Base-by-base conservation (phyloP, 1,284 basidiomycete genomes). In the Microbotryum saponariae region DNA sequence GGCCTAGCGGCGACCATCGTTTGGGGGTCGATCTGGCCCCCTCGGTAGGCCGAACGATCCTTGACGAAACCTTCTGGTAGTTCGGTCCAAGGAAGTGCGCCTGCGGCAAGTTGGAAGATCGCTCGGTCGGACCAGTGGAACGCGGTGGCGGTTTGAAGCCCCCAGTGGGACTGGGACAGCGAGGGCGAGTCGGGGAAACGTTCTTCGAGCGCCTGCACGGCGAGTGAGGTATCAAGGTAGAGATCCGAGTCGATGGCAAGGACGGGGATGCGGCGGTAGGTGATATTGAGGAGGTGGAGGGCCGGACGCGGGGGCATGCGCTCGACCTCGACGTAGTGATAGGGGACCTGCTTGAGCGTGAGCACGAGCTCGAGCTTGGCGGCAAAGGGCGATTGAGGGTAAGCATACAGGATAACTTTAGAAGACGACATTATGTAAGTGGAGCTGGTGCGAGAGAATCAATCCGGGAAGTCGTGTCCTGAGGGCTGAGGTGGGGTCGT, bases 191-290 rank as follows among this genome's bases (percentile, higher is more conserved):
- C 48, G 49, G 60, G 52, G 54, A 58, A 62, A 42, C 25, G n/a
- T 7, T 31, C 21, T 54, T 65, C 63, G 21, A 65, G 47, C 5
- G 63, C 63, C 12, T 58, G 42, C 23, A 56, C 45, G 27, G 62
- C 62, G 54, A 62, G 58, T 10, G 48, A 46, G 20, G 63, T 65
- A 29, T 64, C 63, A n/a, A 45, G 45, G n/a, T 58, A 54, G 56
- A 65, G 29, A 23, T 58, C 59, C 31, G 55, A 56, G 27, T 60
- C 59, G n/a, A 65, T 59, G 0, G 63, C 56, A 7, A 65, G 49
- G 18, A 65, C 63, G 18, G 63, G 63, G 27, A 65, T 62, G 12
- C 52, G 45, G n/a, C 63, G 52, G 54, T 65, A 65, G 25, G 44
- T 58, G 48, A 65, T 44, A 8, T 60, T 60, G 21, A 65, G 53